Percentiles rank a stretch among this genome's conserved stretches.
Evolutionary conservation across 106 monocot genomes (phyloP).

Genomic region (Dendrobium huoshanense): DNA sequence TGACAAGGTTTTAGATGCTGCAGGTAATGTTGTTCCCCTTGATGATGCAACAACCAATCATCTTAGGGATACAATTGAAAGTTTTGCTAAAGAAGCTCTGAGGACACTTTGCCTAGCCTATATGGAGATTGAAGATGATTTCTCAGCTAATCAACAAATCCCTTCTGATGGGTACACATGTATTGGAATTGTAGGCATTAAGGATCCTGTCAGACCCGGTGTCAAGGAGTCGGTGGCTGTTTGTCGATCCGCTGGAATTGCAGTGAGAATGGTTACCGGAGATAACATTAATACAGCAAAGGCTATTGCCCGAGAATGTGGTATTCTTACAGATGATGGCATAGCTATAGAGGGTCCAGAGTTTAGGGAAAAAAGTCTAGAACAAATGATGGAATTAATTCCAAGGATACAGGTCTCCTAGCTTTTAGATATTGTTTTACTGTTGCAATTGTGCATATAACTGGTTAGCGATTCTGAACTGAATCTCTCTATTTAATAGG

Average conservation of each 20-base stretch:
- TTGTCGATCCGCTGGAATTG: slow-evolving; percentile 35
- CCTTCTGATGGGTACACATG: slow-evolving; percentile 32
- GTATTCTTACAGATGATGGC: slow-evolving; percentile 37
- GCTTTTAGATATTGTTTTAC: neutral
- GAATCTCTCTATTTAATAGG: slow-evolving; percentile 19
- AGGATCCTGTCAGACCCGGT: slow-evolving; percentile 41
- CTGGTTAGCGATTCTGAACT: neutral
- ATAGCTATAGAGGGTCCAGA: slow-evolving; percentile 41
- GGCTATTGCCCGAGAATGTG: slow-evolving; percentile 43
- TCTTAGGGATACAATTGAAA: slow-evolving; percentile 29
- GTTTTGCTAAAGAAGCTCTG: slow-evolving; percentile 39
- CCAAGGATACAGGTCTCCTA: slow-evolving; percentile 31
- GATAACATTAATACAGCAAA: slow-evolving; percentile 44
- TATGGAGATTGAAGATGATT: slow-evolving; percentile 25
- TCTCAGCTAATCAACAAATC: slow-evolving; percentile 21
- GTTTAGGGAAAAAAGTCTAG: slow-evolving; percentile 29
- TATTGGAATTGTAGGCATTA: slow-evolving; percentile 44
- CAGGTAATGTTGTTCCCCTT: slow-evolving; percentile 31
- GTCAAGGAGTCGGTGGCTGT: slow-evolving; percentile 41
- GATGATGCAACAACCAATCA: slow-evolving; percentile 11
- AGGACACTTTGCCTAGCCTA: slow-evolving; percentile 37
- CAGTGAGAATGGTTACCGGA: slow-evolving; percentile 44
- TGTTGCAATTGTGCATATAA: neutral
- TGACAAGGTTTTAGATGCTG: slow-evolving; percentile 25
- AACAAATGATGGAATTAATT: slow-evolving; percentile 36